phyloP scores from a whole-genome alignment of 371 early-diverging fungal species.

The Coemansia sp. region DNA sequence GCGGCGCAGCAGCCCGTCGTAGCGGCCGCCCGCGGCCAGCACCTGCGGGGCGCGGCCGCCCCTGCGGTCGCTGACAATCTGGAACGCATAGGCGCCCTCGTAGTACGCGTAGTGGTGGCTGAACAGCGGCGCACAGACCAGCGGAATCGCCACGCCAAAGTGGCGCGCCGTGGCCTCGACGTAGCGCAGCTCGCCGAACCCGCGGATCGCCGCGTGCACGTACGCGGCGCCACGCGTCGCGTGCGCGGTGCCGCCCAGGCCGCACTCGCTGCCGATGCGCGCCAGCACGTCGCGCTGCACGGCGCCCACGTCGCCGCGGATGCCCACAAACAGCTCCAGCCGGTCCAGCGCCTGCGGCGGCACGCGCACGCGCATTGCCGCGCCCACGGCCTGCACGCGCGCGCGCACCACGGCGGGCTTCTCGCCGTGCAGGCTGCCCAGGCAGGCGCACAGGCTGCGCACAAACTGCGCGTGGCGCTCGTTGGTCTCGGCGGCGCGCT shows the following conservation, averaged over 20 bases:
- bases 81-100: slow-evolving; percentile 49
- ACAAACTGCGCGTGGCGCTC: slow-evolving; percentile 46
- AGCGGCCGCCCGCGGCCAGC: slow-evolving; percentile 62
- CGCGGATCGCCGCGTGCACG: slow-evolving; percentile 23
- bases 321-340: slow-evolving; percentile 35
- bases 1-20: slow-evolving; percentile 68
- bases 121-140: slow-evolving; percentile 45
- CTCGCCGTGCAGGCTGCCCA: slow-evolving; percentile 27
- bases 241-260: slow-evolving; percentile 30
- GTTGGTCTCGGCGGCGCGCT: slow-evolving; percentile 11
- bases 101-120: slow-evolving; percentile 51
- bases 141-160: slow-evolving; percentile 31
- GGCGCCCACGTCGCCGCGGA: slow-evolving; percentile 27
- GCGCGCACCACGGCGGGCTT: slow-evolving; percentile 31
- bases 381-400: slow-evolving; percentile 40
- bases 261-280: slow-evolving; percentile 45
- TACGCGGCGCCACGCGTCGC: slow-evolving; percentile 37
- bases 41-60: slow-evolving; percentile 58
- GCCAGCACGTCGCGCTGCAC: slow-evolving; percentile 46
- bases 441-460: slow-evolving; percentile 30
- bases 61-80: slow-evolving; percentile 36
- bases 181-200: slow-evolving; percentile 49
- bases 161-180: slow-evolving; percentile 36
- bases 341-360: slow-evolving; percentile 36
- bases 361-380: slow-evolving; percentile 29